Evolutionary conservation across 345 rosid genomes (phyloP).

Genomic region (Raphanus raphanistrum): DNA sequence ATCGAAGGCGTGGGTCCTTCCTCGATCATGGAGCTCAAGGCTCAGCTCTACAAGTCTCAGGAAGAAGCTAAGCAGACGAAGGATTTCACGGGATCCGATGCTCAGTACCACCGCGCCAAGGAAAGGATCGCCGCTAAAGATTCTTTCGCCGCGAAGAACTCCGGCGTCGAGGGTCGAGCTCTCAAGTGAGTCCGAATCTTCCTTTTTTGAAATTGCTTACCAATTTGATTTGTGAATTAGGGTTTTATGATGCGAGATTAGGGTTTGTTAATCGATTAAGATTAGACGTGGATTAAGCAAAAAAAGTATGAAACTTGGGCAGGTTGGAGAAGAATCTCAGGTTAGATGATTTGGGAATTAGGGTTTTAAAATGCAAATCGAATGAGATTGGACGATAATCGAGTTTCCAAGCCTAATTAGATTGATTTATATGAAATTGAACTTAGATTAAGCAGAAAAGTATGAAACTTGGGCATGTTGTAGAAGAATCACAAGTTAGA

Average conservation of each 20-base stretch:
- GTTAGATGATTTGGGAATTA: not conserved
- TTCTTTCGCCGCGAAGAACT: conserved; percentile 62
- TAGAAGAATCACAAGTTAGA: no score
- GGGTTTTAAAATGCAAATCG: not conserved
- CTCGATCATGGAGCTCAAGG: conserved; percentile 86
- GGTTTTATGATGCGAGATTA: not conserved
- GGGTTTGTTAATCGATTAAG: not conserved
- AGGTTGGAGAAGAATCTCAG: not conserved
- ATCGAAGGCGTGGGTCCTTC: conserved; percentile 90
- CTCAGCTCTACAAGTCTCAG: conserved; percentile 83
- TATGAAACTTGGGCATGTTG: no score
- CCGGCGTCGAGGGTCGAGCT: conserved; percentile 83
- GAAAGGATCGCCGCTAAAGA: conserved; percentile 50
- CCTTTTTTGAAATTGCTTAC: not conserved
- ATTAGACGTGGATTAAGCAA: not conserved
- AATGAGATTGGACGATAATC: not conserved
- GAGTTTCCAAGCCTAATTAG: not conserved
- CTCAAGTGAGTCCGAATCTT: conserved; percentile 46
- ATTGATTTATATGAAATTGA: not conserved
- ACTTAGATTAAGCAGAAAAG: not conserved
- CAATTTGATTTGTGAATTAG: conserved; percentile 1
- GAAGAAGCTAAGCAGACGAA: conserved; percentile 73
- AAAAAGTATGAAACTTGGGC: not conserved
- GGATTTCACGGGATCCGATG: conserved; percentile 55
- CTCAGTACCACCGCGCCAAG: conserved; percentile 78